Evolutionary conservation across 2,329 filamentous ascomycete genomes (phyloP).

Genomic region (Metarhizium guizhouense): DNA sequence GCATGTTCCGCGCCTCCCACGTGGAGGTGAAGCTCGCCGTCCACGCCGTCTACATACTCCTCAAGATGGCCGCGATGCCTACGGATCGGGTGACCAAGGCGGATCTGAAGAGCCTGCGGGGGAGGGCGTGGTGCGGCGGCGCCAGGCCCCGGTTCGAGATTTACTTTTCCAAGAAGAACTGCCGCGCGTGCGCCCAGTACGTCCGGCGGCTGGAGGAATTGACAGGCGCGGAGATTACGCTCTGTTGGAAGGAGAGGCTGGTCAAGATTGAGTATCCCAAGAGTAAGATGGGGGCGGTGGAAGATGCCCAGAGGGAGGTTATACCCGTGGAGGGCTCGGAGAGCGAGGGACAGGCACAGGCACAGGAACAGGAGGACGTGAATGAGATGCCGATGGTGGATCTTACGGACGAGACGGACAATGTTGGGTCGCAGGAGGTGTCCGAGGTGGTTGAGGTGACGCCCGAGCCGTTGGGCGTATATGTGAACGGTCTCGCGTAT

Average conservation of each 20-base stretch:
- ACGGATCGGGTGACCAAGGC: slow-evolving; percentile 11
- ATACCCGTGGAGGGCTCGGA: not conserved
- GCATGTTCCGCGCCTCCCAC: slow-evolving; percentile 25
- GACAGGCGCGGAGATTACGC: slow-evolving; percentile 18
- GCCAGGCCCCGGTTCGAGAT: slow-evolving; percentile 21
- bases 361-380: not conserved
- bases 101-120: slow-evolving; percentile 15
- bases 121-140: slow-evolving; percentile 16
- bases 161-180: slow-evolving; percentile 26
- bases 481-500: slow-evolving; percentile 21
- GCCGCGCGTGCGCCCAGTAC: slow-evolving; percentile 17
- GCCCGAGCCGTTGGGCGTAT: slow-evolving; percentile 8
- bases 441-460: not conserved
- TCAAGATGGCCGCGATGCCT: slow-evolving; percentile 17
- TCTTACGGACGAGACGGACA: not conserved
- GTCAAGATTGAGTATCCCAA: slow-evolving; percentile 17
- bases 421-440: not conserved
- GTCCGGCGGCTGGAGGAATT: slow-evolving; percentile 14
- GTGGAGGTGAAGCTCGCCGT: slow-evolving; percentile 31
- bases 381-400: slow-evolving; percentile 2
- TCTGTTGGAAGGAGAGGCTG: slow-evolving; percentile 20
- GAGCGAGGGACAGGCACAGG: not conserved
- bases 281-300: not conserved
- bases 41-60: slow-evolving; percentile 20
- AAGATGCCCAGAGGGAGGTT: not conserved